Base-by-base conservation (phyloP, 345 rosid genomes). In the Linum lewisii region DNA sequence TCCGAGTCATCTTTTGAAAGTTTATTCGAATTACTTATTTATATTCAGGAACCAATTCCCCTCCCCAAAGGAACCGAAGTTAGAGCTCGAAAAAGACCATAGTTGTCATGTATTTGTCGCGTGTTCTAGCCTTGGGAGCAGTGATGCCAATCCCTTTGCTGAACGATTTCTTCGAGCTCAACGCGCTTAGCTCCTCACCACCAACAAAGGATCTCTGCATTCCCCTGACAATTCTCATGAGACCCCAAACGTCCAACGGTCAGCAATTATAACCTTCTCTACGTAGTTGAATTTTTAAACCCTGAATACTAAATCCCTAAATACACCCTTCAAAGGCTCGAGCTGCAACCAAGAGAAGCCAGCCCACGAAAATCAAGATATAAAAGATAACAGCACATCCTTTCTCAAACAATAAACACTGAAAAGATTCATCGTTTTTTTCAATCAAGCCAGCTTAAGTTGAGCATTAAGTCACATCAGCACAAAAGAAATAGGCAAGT, bases 141-240 rank as follows among this genome's bases (percentile, higher is more conserved):
- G 87, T 83, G 68, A 86, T 34, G 37, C 87, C 93, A 67, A 85
- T 84, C 61, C 96, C 93, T 69, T 79, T 75, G 85, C 79, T 73
- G 82, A 83, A 88, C 77, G 93, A 80, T 74, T 85, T 81, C 77
- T 92, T 88, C 84, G 87, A 82, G 81, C 88, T 83, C 62, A 80
- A 72, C 63, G 63, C 51, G 77, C 71, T 84, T 75, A 74, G 82
- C 80, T 83, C 83, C 79, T 74, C 76, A 22, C 67, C 51, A n/a
- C 58, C 20, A 71, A 78, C 62, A 79, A 82, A 78, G 79, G 55
- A 77, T 82, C 81, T 88, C 90, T 84, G 99, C 94, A 93, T 93
- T 83, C 99, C 99, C 97, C 99, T 88, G 80, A 69, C 81, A 86
- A 83, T 77, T 83, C 88, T 88, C 97, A 93, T 84, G 88, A 86